Evolutionary conservation across 2,329 filamentous ascomycete genomes (phyloP), one percentile per base, ranked within the genome.

Genomic region (Neonectria ditissima): DNA sequence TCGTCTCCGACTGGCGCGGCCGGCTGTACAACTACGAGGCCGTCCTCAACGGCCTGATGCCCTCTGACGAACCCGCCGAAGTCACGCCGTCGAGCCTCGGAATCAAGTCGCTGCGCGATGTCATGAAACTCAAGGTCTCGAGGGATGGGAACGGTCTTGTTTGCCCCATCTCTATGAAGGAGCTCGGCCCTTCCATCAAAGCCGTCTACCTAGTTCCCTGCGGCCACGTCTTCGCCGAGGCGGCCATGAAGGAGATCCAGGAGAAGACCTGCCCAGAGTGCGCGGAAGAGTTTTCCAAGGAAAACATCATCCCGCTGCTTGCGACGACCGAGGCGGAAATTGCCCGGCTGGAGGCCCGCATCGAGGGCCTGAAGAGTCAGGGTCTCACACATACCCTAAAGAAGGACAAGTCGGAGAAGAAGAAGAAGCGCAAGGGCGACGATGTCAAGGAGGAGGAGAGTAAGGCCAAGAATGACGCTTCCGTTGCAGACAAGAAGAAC

Each of bases 21-120:
- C 89, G 90, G 20, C 85, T 99, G 0, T 99, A 97, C 85, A 98
- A 97, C 76, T 98, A 98, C 80, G 94, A 98, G 76, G 89, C 93
- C 0, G 86, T 98, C 20, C 84, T 99, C 59, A 82, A 83, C n/a
- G 83, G 82, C 3, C 76, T 89, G 18, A 82, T 87, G 75, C 80
- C 89, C 76, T 71, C 77, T 24, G 87, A 92, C 69, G 89, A 89
- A 45, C 87, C 91, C 58, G 84, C 68, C 56, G 79, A 81, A 43
- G 60, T 71, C 5, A 73, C 78, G 1, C 85, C 87, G 37, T 76
- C 81, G 18, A 79, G 82, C 11, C 80, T 85, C 4, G 85, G 84
- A n/a, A 91, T 99, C 65, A 93, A 90, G 76, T 91, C 91, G 8
- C 79, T 98, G 32, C 91, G 92, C 67, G 96, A 99, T 77, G 88